Base-by-base conservation (phyloP, 164 flowering plant species). In the Houttuynia cordata region DNA sequence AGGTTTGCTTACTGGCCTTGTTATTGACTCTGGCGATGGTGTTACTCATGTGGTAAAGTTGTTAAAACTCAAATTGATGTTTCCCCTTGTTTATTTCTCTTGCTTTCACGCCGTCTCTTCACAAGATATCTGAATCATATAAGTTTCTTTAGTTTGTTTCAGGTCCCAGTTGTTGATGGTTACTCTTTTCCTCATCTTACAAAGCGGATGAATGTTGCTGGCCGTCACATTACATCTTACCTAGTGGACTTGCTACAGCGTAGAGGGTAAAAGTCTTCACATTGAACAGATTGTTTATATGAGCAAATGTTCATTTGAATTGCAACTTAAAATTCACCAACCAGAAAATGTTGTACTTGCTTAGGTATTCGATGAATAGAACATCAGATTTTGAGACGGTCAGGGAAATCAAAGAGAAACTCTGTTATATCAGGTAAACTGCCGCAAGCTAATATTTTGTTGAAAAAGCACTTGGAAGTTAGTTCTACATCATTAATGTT, bases 141-240 rank as follows among this genome's bases (percentile, higher is more conserved):
- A 21, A 30, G 15, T 30, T 57, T 37, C 21, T 15, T n/a, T 57
- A 34, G 15, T 55, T 42, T 64, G 24, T 37, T 30, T 67, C 74
- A 93, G 99, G 99, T 93, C 72, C 99, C 99, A 39, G 96, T 94
- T 70, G 99, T 94, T 67, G 99, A 94, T 82, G 99, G 99, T 56
- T 91, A 94, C 74, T 94, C 99, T 59, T 94, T 93, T 56, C 99
- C 99, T 18, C 99, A 91, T 78, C 95, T 94, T 25, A 91, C 97
- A 23, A 94, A 94, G 73, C 85, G 96, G 70, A 94, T 94, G 96
- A 94, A 94, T 77, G 91, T 91, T 42, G 99, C 97, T 71, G 97
- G 99, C 34, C 76, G 99, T 64, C 97, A 94, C 65, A 94, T 94
- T 60, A 94, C 99, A 58, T 86, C 99, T 47, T 94, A 94, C 75